Base-by-base conservation (phyloP, 2,329 filamentous ascomycete genomes). In the Exophiala sp. region DNA sequence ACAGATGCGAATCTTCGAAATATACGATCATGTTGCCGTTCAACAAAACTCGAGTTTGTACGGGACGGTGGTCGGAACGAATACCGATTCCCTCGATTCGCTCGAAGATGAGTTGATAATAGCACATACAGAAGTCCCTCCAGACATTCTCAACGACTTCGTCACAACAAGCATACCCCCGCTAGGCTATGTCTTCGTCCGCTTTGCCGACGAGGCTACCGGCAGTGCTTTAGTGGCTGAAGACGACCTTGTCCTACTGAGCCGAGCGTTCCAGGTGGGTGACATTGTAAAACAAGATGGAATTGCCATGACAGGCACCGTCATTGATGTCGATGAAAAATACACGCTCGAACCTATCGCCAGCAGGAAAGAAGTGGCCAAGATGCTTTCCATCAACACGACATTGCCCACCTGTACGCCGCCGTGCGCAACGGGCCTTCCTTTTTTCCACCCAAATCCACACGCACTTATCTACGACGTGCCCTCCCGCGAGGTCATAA, bases 181-280 rank as follows among this genome's bases (percentile, higher is more conserved):
- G 2, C 72, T 72, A 47, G 76, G 76, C 52, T 78, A 77, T 39
- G 75, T 80, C 7, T 72, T 79, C 21, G 72, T 83, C 9, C 68
- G 70, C 11, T 73, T 72, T 45, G 59, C 62, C 5, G 64, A 69
- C 9, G 63, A 65, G 10, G 62, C 62, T 1, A 58, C 64, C 73
- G 78, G 77, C 62, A 74, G 59, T 68, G 64, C 70, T 61, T 63
- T 75, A 33, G 58, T 74, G 9, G 64, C 68, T 32, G 74, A 75
- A 59, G 67, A 72, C 9, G 71, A 75, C 20, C 68, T 84, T 40
- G 68, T 71, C 12, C 68, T 84, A 18, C 66, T 83, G 29, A 79
- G 82, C 65, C 75, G 81, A n/a, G 68, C 71, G 1, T 66, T 83
- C 11, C 71, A 75, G 45, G 74, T 82, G 12, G 81, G 81, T 21